phyloP scores from a whole-genome alignment of 371 early-diverging fungal species.

The Apophysomyces ossiformis region DNA sequence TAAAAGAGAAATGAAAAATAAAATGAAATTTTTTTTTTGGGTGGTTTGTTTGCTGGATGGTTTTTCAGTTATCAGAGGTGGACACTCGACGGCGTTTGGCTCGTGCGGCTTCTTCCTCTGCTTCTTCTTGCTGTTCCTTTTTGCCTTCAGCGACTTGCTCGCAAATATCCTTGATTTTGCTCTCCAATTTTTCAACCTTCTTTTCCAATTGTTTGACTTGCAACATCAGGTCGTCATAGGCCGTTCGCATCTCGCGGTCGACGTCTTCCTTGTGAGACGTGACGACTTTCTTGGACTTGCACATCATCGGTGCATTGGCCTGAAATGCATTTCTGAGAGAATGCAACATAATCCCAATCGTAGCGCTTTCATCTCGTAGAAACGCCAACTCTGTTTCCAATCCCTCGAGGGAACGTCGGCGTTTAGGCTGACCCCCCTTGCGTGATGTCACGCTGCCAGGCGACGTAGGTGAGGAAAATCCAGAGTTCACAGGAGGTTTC shows the following conservation, averaged over 20 bases:
- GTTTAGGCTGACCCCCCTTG: not conserved
- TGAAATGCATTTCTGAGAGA: slow-evolving; percentile 31
- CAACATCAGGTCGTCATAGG: slow-evolving; percentile 38
- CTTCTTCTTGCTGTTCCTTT: not conserved
- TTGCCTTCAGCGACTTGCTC: slow-evolving; percentile 6
- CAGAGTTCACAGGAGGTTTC: not conserved
- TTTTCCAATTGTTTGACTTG: slow-evolving; percentile 41
- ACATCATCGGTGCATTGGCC: slow-evolving; percentile 15
- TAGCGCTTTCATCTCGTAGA: slow-evolving; percentile 26
- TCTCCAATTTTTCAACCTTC: slow-evolving; percentile 36
- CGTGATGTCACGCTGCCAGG: not conserved
- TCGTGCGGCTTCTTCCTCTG: not conserved
- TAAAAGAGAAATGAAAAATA: not conserved
- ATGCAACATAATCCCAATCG: slow-evolving; percentile 28
- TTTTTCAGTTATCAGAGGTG: not conserved
- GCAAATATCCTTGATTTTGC: slow-evolving; percentile 16
- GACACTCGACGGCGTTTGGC: slow-evolving; percentile 1
- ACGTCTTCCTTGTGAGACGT: slow-evolving; percentile 22
- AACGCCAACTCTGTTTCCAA: slow-evolving; percentile 28
- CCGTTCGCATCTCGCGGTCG: slow-evolving; percentile 34
- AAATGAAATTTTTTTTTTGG: not conserved
- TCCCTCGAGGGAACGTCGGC: slow-evolving; percentile 1
- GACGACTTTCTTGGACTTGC: not conserved
- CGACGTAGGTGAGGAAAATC: not conserved
- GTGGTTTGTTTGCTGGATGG: not conserved